A percentile compares a stretch with the other conserved stretches of the same genome.
Evolutionary conservation across 164 flowering plant genomes (phyloP).

Genomic region (Paratinospora sagittata): DNA sequence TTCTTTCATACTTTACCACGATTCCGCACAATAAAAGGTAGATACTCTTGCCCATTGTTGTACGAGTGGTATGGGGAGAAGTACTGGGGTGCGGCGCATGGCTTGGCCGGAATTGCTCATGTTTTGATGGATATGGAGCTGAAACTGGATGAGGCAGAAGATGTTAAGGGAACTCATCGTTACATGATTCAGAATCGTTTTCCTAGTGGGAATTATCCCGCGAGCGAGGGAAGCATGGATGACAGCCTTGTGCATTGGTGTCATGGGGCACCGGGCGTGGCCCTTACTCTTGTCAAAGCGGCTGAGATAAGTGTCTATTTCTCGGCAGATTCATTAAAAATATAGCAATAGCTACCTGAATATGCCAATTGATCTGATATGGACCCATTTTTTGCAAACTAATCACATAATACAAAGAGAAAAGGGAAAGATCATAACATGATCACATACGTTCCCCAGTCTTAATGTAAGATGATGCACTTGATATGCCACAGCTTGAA

Average conservation of each 20-base stretch:
- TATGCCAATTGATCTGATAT: no score
- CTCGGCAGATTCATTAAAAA: background rate
- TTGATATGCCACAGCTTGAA: no score
- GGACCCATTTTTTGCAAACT: no score
- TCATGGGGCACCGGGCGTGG: slow-evolving; percentile 82
- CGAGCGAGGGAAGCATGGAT: slow-evolving; percentile 46
- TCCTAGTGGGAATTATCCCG: slow-evolving; percentile 72
- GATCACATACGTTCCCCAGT: no score
- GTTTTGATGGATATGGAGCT: slow-evolving; percentile 63
- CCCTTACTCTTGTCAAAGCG: slow-evolving; percentile 70
- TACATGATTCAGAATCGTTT: slow-evolving; percentile 67
- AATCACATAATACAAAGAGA: no score
- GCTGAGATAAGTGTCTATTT: slow-evolving; percentile 41
- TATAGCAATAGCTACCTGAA: no score
- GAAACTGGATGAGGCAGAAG: slow-evolving; percentile 55
- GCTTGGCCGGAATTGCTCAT: slow-evolving; percentile 77
- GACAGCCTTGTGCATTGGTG: slow-evolving; percentile 88
- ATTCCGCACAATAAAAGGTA: no score
- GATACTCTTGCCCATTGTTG: slow-evolving; percentile 41
- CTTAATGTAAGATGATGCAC: no score
- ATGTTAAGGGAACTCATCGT: slow-evolving; percentile 53
- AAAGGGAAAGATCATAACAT: no score
- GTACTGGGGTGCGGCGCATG: slow-evolving; percentile 82
- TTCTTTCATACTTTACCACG: no score
- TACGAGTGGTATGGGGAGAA: slow-evolving; percentile 56